Evolutionary conservation across 2,329 filamentous ascomycete genomes (phyloP).

Genomic region (Fusarium armeniacum): DNA sequence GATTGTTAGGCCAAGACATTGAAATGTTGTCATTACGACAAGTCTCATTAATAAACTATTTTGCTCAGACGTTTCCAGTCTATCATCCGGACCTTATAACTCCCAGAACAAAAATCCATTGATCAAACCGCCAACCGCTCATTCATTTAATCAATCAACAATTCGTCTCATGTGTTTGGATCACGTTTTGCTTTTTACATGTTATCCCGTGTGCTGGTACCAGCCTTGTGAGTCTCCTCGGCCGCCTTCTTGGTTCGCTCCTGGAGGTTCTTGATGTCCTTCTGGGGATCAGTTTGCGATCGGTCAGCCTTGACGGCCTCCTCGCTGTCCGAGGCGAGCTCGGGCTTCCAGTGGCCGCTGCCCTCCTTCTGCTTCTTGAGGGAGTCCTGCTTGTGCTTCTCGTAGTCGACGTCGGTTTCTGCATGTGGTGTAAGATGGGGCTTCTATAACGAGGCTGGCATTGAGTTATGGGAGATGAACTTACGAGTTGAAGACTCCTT

Average conservation of each 20-base stretch:
- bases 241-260: slow-evolving; percentile 70
- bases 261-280: slow-evolving; percentile 65
- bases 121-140: slow-evolving; percentile 14
- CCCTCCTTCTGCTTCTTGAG: slow-evolving; percentile 77
- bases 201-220: slow-evolving; percentile 63
- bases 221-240: slow-evolving; percentile 61
- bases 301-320: slow-evolving; percentile 80
- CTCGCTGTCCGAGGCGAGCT: slow-evolving; percentile 84
- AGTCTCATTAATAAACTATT: slow-evolving; percentile 32
- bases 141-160: slow-evolving; percentile 13
- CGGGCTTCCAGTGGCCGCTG: slow-evolving; percentile 80
- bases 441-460: not conserved
- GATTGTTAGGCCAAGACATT: no score
- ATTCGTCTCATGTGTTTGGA: not conserved
- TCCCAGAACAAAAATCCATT: slow-evolving; percentile 18
- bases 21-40: slow-evolving; percentile 5
- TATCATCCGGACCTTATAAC: slow-evolving; percentile 24
- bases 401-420: slow-evolving; percentile 60
- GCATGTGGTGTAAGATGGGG: slow-evolving; percentile 6
- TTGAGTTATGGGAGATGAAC: slow-evolving; percentile 31
- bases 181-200: slow-evolving; percentile 52
- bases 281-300: slow-evolving; percentile 47
- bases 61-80: slow-evolving; percentile 24
- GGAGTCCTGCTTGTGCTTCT: slow-evolving; percentile 72
- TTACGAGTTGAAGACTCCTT: slow-evolving; percentile 58